Evolutionary conservation across 345 rosid genomes (phyloP), one percentile per base, ranked within the genome.

Genomic region (Ailanthus altissimus): DNA sequence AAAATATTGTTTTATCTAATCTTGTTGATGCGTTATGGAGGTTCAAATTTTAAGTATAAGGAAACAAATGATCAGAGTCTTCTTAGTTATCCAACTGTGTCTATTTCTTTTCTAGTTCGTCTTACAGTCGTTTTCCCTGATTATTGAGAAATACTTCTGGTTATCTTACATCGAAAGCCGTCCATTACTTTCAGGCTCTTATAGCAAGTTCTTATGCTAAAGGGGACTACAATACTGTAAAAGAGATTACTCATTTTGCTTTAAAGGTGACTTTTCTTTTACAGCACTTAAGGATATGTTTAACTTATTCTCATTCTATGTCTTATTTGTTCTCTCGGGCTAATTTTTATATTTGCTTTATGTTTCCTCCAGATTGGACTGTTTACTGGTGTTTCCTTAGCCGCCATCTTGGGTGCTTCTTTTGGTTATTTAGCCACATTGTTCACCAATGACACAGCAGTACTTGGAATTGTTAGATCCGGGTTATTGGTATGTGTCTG

Each of bases 181-280:
- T 45, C 43, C 36, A 59, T 73, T 53, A 56, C 60, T 77, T 82
- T 59, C 58, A 86, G 89, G 81, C 89, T 75, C 81, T 86, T 46
- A 81, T 86, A 82, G 89, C 89, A 32, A 84, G 87, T 74, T 81
- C 83, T 72, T 75, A 76, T 56, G 83, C 85, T 26, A 78, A 82
- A 76, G 81, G 83, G 38, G 83, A 86, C 73, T 82, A 77, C 60
- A 74, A 71, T 12, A 78, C 75, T 1, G 84, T 81, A 61, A 86
- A 81, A 80, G 81, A 86, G 79, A 78, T 84, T 25, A 67, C 87
- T 46, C 71, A 76, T 72, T 80, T 66, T 54, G 75, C 83, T 50
- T 64, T 86, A 53, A 83, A 82, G 89, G 89, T 86, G 49, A 75
- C 18, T 23, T 46, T 28, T 60, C 20, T 32, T 42, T 18, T 46